A percentile compares a stretch with the other conserved stretches of the same genome.
These are phyloP conservation scores for Globisporangium paddicum DNA, from an alignment of 352 stramenopile species.

Conservation along the genomic window DNA sequence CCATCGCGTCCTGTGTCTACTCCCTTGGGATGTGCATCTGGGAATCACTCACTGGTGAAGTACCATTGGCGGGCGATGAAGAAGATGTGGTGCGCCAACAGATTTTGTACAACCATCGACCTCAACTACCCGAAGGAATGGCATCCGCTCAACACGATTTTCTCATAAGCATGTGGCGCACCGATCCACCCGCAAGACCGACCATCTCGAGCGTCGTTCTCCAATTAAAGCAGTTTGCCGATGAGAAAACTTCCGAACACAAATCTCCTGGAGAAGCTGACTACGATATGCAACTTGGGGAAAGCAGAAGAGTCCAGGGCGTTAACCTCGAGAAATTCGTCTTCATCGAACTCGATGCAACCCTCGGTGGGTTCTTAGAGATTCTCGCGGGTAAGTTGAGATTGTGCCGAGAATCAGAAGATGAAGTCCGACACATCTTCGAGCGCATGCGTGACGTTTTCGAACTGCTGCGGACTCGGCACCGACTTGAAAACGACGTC, in stretches of 20 bases:
- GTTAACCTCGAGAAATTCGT: neutral
- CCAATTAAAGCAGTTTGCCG: neutral
- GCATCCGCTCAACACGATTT: neutral
- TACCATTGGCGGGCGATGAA: neutral
- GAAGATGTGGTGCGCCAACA: neutral
- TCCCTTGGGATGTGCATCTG: neutral
- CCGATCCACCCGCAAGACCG: neutral
- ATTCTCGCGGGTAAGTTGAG: neutral
- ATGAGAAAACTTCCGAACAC: neutral
- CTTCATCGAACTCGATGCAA: neutral
- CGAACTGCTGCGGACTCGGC: neutral
- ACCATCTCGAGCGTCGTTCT: neutral
- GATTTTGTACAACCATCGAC: neutral
- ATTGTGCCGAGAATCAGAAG: neutral
- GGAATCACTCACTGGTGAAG: neutral
- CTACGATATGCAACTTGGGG: neutral
- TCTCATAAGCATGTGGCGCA: neutral
- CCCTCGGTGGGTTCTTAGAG: neutral
- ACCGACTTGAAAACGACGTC: neutral
- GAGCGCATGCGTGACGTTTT: neutral
- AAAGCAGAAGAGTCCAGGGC: no score
- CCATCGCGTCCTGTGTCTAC: slow-evolving; percentile 3
- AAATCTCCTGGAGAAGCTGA: neutral
- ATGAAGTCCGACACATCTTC: neutral
- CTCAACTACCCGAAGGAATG: neutral